Conservation (phyloP, 2,329 filamentous ascomycete species). For the Phaeosphaeriaceae sp. region DNA sequence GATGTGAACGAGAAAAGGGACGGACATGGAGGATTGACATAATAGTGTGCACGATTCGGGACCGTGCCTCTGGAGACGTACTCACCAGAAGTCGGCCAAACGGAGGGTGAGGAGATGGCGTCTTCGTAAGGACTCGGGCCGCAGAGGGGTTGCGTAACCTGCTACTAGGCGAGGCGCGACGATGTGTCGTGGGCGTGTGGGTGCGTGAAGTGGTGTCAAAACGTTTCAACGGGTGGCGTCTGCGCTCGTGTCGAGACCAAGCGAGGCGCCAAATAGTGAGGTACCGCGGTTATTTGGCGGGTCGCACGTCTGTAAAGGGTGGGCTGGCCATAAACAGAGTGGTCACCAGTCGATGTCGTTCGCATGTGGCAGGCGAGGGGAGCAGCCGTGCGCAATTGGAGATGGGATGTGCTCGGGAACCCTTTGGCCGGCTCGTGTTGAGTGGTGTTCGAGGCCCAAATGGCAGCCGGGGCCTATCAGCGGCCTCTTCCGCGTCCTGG, state of each 20-base stretch:
- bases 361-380: slow-evolving; percentile 1
- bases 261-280: not conserved
- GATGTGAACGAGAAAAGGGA: not conserved
- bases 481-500: slow-evolving; percentile 9
- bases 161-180: not conserved
- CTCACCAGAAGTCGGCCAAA: slow-evolving; percentile 24
- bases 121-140: slow-evolving; percentile 11
- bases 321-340: not conserved
- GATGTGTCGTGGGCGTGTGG: slow-evolving; percentile 9
- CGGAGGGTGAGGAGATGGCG: slow-evolving; percentile 25
- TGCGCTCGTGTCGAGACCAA: not conserved
- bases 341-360: not conserved
- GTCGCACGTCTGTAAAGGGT: not conserved
- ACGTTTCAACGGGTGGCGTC: slow-evolving; percentile 23
- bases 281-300: slow-evolving; percentile 2
- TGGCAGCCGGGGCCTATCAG: slow-evolving; percentile 19
- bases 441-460: slow-evolving; percentile 14
- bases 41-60: not conserved
- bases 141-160: slow-evolving; percentile 6
- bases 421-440: slow-evolving; percentile 4
- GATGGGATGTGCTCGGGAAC: slow-evolving; percentile 1
- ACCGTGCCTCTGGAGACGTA: slow-evolving; percentile 13
- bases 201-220: slow-evolving; percentile 22
- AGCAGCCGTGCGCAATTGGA: not conserved
- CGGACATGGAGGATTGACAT: not conserved